phyloP scores from a whole-genome alignment of 306 rosid genomes.

The Castanea sativa region DNA sequence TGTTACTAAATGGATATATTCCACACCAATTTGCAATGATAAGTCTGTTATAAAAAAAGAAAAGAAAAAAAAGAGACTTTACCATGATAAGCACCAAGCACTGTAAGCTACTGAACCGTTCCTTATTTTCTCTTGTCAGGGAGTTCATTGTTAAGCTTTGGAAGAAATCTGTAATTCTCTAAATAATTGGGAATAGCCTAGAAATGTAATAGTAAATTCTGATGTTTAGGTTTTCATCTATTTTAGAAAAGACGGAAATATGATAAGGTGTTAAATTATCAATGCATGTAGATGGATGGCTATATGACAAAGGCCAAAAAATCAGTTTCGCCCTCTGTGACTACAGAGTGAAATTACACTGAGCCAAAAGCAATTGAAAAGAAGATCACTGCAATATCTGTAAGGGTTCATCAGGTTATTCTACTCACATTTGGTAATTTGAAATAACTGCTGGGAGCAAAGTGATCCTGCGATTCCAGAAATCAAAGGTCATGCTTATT shows the following conservation, averaged over 20 bases:
- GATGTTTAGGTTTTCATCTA: background rate
- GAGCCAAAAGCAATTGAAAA: background rate
- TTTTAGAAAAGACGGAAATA: background rate
- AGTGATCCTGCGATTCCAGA: conserved; percentile 59
- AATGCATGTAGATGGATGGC: background rate
- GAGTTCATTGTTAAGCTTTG: conserved; percentile 74
- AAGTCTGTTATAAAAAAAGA: background rate
- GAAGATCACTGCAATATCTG: background rate
- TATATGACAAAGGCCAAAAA: background rate
- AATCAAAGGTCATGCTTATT: conserved; percentile 19
- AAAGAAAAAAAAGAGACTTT: background rate
- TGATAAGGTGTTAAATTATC: background rate
- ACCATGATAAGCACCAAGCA: conserved; percentile 93
- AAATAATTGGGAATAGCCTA: conserved; percentile 68
- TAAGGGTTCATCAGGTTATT: conserved; percentile 9
- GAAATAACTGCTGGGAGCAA: conserved; percentile 89
- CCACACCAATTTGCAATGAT: background rate
- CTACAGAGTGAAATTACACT: background rate
- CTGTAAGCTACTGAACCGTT: conserved; percentile 65
- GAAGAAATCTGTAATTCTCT: conserved; percentile 73
- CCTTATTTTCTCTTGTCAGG: conserved; percentile 65
- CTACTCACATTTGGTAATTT: conserved; percentile 86
- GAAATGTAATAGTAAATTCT: conserved; percentile 17
- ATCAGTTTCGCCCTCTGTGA: background rate
- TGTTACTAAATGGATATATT: background rate